Evolutionary conservation across 331 rosid genomes (phyloP).

Genomic region (Saraca asoca): DNA sequence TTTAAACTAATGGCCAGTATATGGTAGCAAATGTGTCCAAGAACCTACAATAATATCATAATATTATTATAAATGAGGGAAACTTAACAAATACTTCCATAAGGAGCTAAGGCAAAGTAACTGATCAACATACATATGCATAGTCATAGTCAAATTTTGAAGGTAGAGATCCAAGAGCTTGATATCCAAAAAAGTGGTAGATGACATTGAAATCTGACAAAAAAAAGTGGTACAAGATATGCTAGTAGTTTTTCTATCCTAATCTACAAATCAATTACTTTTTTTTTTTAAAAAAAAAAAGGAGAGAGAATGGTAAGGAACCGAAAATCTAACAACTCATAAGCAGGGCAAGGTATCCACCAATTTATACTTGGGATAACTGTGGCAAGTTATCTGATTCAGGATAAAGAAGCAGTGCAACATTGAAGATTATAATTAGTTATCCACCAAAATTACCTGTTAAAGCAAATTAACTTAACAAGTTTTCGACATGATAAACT

Average conservation of each 20-base stretch:
- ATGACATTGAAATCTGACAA: constrained; percentile 73
- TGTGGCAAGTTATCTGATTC: constrained; percentile 98
- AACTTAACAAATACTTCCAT: constrained; percentile 8
- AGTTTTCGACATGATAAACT: constrained; percentile 16
- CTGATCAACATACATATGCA: constrained; percentile 87
- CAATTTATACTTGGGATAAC: constrained; percentile 98
- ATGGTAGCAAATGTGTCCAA: constrained; percentile 90
- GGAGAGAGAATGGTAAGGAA: constrained; percentile 32
- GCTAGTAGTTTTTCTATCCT: constrained; percentile 97
- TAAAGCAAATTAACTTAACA: constrained; percentile 6
- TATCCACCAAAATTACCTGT: not conserved
- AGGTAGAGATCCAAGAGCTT: constrained; percentile 98
- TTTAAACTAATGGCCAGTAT: too few species aligned
- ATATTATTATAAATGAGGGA: constrained; percentile 24
- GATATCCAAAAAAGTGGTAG: constrained; percentile 98
- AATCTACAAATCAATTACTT: constrained; percentile 51
- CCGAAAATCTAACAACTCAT: constrained; percentile 18
- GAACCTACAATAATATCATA: constrained; percentile 59
- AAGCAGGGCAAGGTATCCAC: constrained; percentile 29
- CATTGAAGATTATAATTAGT: constrained; percentile 33
- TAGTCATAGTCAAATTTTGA: constrained; percentile 97
- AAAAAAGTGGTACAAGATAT: constrained; percentile 57
- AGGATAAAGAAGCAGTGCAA: constrained; percentile 78
- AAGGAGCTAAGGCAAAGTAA: constrained; percentile 28
- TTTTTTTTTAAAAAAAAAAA: too few species aligned